Percentiles rank a stretch among this genome's conserved stretches.
phyloP scores from a whole-genome alignment of 1,284 basidiomycete genomes.

The Afroboletus lepidellus region DNA sequence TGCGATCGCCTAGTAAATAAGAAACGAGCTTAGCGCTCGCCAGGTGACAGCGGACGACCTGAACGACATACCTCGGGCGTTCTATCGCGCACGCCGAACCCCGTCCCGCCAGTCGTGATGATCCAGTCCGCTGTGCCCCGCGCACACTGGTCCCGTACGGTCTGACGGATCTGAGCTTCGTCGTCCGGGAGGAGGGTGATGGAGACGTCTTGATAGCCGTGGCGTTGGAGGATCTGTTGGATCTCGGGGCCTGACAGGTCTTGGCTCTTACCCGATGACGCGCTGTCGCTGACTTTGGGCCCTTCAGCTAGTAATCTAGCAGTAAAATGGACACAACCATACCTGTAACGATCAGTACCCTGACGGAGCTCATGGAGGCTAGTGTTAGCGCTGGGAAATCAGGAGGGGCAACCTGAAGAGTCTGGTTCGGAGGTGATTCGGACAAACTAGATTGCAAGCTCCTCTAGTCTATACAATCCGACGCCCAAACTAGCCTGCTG shows the following conservation, averaged over 20 bases:
- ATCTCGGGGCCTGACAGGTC: conserved; percentile 70
- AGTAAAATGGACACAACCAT: not conserved
- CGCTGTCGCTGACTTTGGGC: conserved; percentile 66
- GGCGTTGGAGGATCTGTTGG: conserved; percentile 44
- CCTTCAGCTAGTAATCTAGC: conserved; percentile 17
- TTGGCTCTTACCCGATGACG: conserved; percentile 46
- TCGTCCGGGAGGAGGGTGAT: conserved; percentile 64
- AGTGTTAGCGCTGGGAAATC: not conserved
- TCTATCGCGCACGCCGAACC: conserved; percentile 74
- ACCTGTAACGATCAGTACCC: conserved; percentile 29
- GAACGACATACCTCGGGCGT: conserved; percentile 78
- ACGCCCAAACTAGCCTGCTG: conserved; percentile 54
- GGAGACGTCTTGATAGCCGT: conserved; percentile 41
- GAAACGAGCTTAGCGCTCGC: too few relatives aligned
- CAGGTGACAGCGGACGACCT: not conserved
- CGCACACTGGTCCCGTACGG: conserved; percentile 47
- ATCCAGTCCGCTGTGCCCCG: conserved; percentile 61
- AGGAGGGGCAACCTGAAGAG: not conserved
- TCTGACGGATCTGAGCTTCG: conserved; percentile 45
- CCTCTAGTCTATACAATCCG: conserved; percentile 69
- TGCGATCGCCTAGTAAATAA: conserved; percentile 56
- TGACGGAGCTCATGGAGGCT: conserved; percentile 23
- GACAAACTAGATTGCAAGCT: conserved; percentile 52
- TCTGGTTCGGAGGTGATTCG: not conserved
- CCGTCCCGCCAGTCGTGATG: conserved; percentile 84